Evolutionary conservation across 257 asterid species (phyloP).

Genomic region (Nicotiana benthamiana): DNA sequence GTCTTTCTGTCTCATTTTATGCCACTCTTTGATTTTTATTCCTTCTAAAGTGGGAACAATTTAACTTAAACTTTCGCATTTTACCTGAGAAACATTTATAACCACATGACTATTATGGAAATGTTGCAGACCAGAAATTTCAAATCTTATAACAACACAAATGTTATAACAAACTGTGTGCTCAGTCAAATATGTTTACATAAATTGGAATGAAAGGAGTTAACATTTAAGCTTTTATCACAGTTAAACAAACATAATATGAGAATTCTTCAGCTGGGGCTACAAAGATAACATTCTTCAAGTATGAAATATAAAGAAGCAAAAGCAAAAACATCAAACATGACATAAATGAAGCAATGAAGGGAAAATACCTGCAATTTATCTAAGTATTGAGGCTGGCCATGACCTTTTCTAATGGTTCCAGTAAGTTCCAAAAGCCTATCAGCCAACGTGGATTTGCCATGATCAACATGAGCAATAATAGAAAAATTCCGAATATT

Average conservation of each 20-base stretch:
- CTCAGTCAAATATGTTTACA: background rate
- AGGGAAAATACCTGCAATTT: conserved; percentile 63
- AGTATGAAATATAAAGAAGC: too few relatives aligned
- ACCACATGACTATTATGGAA: too few relatives aligned
- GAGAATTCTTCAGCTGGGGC: too few relatives aligned
- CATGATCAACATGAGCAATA: conserved; percentile 97
- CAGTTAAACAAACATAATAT: too few relatives aligned
- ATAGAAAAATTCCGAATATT: conserved; percentile 90
- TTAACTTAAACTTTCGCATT: background rate
- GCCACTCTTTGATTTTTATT: background rate
- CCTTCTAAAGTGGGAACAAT: background rate
- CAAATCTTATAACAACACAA: too few relatives aligned
- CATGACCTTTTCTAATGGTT: conserved; percentile 88
- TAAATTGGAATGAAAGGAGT: background rate
- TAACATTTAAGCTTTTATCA: too few relatives aligned
- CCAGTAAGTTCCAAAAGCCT: conserved; percentile 96
- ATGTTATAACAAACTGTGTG: too few relatives aligned
- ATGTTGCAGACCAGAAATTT: too few relatives aligned
- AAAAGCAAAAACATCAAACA: too few relatives aligned
- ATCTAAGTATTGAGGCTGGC: conserved; percentile 96
- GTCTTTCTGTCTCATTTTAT: background rate
- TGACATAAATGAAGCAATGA: too few relatives aligned
- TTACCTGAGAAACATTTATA: background rate
- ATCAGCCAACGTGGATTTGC: conserved; percentile 97
- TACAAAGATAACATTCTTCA: too few relatives aligned